Base-by-base conservation (phyloP, 2,329 filamentous ascomycete species). In the Neofusicoccum cordaticola region DNA sequence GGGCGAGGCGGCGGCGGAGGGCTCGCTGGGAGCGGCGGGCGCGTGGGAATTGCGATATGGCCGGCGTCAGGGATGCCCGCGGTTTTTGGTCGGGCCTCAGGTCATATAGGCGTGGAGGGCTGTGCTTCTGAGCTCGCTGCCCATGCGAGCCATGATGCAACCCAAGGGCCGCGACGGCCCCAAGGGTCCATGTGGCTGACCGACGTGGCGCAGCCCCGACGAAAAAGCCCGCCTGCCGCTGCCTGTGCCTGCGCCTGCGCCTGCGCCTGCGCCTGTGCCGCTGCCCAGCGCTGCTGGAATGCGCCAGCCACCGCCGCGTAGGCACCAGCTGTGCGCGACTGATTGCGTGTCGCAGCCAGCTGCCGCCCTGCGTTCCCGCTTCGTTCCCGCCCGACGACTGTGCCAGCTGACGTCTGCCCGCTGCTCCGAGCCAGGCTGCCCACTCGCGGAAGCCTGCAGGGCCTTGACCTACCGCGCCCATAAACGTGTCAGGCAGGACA, bases 71-170 rank as follows among this genome's bases (percentile, higher is more conserved):
- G 53, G 53, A 58, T 58, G 53, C 53, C 34, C 39, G 53, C 39
- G 44, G 53, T 45, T 41, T 39, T 41, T 22, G 17, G 22, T 58
- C 56, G 56, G 56, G 56, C 56, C 42, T 47, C 53, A 58, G 53
- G 53, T 58, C 56, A 60, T 60, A 60, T 60, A 60, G 41, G 41
- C 39, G 15, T 60, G 56, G 56, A 35, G 56, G 56, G 56, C 56
- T 60, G 56, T 60, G 56, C 56, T 60, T 45, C 17, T 45, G 42
- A 60, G 56, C 56, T 60, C 56, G 56, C 56, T 60, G 56, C 56
- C 56, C 56, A 31, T 31, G 27, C 27, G 27, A 31, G 27, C 27
- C 27, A 60, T 60, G 56, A 60, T 60, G 56, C 56, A 60, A 60
- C 56, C 56, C 53, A 58, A 39, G 37, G 37, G 37, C 22, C 22